phyloP scores from a whole-genome alignment of 2,329 filamentous ascomycete species.

The Bipolaris victoriae region DNA sequence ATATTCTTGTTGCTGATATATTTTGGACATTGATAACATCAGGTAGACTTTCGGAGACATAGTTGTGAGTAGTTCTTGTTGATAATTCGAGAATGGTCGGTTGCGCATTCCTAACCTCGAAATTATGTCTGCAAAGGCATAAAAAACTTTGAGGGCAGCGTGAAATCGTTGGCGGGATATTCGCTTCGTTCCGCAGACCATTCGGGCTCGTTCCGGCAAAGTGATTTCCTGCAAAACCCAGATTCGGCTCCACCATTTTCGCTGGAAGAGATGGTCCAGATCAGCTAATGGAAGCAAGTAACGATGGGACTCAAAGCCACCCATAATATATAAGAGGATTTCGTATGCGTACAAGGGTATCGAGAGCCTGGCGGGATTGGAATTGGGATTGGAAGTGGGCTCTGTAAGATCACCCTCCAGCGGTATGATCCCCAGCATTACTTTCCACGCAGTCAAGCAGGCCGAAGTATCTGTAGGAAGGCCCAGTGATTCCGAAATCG shows the following conservation, averaged over 20 bases:
- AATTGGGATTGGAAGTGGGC: no score
- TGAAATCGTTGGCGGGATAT: background rate
- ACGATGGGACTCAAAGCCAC: background rate
- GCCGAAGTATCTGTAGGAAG: background rate
- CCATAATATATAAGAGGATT: background rate
- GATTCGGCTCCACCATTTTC: slow-evolving; percentile 23
- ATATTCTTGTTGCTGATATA: background rate
- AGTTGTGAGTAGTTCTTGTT: background rate
- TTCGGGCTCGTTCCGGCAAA: slow-evolving; percentile 12
- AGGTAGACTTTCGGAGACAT: background rate
- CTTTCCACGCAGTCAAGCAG: background rate
- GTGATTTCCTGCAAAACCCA: slow-evolving; percentile 28
- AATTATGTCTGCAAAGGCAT: background rate
- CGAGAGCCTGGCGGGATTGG: no score
- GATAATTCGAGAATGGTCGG: background rate
- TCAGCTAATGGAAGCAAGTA: background rate
- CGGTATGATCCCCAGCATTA: background rate
- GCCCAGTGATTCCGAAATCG: background rate
- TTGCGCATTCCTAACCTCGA: no score
- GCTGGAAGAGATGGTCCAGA: slow-evolving; percentile 10
- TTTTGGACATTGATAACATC: background rate
- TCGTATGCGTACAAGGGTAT: background rate
- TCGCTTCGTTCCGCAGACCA: slow-evolving; percentile 17
- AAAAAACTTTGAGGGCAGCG: background rate
- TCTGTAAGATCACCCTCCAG: no score